A percentile compares a stretch with the other conserved stretches of the same genome.
Evolutionary conservation across 2,329 filamentous ascomycete species (phyloP).

Genomic region (Botrytis galanthina): DNA sequence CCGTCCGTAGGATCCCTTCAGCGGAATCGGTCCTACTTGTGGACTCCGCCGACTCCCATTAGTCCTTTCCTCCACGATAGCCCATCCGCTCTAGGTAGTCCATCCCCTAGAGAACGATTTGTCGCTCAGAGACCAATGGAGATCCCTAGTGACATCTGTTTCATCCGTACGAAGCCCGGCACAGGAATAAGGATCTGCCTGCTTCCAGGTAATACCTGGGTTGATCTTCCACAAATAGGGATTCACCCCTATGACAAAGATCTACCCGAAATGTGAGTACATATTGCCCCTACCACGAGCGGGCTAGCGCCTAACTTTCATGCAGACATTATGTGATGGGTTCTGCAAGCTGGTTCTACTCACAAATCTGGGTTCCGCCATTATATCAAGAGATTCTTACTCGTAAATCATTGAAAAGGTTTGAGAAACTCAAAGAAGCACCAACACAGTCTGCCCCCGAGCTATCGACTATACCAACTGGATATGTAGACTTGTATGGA

Average conservation of each 20-base stretch:
- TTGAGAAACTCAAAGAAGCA: background rate
- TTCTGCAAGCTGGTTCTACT: background rate
- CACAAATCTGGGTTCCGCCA: background rate
- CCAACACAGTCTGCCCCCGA: background rate
- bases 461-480: background rate
- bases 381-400: background rate
- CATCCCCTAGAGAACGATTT: background rate
- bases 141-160: background rate
- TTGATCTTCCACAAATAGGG: background rate
- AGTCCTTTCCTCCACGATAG: background rate
- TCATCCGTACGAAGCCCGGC: background rate
- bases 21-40: no score
- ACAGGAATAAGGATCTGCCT: background rate
- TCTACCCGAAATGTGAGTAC: background rate
- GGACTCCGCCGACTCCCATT: background rate
- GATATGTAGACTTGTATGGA: background rate
- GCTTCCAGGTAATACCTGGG: background rate
- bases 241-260: background rate
- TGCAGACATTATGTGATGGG: background rate
- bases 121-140: background rate
- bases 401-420: background rate
- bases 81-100: background rate
- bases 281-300: rapidly evolving
- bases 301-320: background rate
- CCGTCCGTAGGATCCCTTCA: background rate